Evolutionary conservation across 225 moss, liverwort and hornwort genomes (phyloP).

Genomic region (Ulota crispa): DNA sequence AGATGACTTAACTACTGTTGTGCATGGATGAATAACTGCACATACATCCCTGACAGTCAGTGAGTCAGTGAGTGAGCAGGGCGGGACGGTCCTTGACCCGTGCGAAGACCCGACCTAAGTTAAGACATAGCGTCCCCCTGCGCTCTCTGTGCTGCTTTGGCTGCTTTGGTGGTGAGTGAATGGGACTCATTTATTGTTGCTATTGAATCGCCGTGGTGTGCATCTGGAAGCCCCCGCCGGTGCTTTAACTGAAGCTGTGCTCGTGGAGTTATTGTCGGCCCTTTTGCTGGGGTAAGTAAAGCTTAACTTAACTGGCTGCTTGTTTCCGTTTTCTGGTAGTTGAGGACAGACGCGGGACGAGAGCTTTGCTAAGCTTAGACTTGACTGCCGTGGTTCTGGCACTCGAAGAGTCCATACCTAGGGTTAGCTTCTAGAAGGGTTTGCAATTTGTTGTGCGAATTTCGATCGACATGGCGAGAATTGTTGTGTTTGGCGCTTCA

Average conservation of each 20-base stretch:
- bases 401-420: not conserved
- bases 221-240: slow-evolving; percentile 23
- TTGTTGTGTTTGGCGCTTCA: not conserved
- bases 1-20: not conserved
- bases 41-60: slow-evolving; percentile 1
- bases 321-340: not conserved
- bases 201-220: slow-evolving; percentile 11
- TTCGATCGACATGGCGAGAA: slow-evolving; percentile 2
- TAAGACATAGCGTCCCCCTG: no score
- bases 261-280: slow-evolving; percentile 14
- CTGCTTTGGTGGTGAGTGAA: slow-evolving; percentile 7
- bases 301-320: not conserved
- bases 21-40: slow-evolving; percentile 33
- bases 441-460: slow-evolving; percentile 13
- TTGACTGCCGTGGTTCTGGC: not conserved
- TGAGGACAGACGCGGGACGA: not conserved
- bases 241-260: slow-evolving; percentile 38
- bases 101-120: no score
- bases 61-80: not conserved
- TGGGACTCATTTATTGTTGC: slow-evolving; percentile 32
- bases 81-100: no score
- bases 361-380: not conserved
- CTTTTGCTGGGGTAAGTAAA: slow-evolving; percentile 30
- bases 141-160: not conserved
- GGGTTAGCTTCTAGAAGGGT: slow-evolving; percentile 25